Evolutionary conservation across 805 yeast species (phyloP), one percentile per base, ranked within the genome.

Genomic region (Soucietia sequanensis): DNA sequence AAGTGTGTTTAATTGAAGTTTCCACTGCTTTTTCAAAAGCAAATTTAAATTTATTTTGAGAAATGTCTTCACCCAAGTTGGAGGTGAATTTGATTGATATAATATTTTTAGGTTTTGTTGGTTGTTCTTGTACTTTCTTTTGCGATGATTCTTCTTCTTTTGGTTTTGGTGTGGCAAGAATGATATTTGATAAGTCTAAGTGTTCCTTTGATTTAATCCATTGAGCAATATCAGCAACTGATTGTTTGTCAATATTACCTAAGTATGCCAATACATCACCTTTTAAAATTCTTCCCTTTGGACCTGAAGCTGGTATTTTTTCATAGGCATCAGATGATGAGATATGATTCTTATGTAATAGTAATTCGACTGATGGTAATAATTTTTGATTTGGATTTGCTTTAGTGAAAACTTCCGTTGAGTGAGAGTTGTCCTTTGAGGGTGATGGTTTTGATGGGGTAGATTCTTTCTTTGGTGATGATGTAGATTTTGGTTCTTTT

Each of bases 251-350:
- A 35, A 90, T 84, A 41, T 75, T 61, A 19, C 98, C 97, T 34
- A 90, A 52, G 54, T 77, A 80, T 0, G 95, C 93, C 45, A 90
- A 70, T 1, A 90, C 91, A 58, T 91, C 99, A 43, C 98, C 98
- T 63, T 84, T 86, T 44, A 91, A 70, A 26, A 91, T 57, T 52
- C 95, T 75, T 7, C 98, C 98, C 37, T 80, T 74, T 19, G 95
- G 95, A 14, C 98, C 99, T 1, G 95, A 72, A 6, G 96, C 95
- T 26, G 76, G 67, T 49, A 91, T 86, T 43, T 81, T 78, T 6
- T 66, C 50, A 14, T 84, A 42, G 2, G 96, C 96, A 17, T 84
- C 91, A 27, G 74, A 82, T 37, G 58, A 62, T 1, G 91, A 74
- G 38, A 91, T 80, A 35, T 72, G 58, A 52, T 87, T 72, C 38